Evolutionary conservation across 176 grass and related monocot species (phyloP), one percentile per base, ranked within the genome.

Genomic region (Guadua angustifolia): DNA sequence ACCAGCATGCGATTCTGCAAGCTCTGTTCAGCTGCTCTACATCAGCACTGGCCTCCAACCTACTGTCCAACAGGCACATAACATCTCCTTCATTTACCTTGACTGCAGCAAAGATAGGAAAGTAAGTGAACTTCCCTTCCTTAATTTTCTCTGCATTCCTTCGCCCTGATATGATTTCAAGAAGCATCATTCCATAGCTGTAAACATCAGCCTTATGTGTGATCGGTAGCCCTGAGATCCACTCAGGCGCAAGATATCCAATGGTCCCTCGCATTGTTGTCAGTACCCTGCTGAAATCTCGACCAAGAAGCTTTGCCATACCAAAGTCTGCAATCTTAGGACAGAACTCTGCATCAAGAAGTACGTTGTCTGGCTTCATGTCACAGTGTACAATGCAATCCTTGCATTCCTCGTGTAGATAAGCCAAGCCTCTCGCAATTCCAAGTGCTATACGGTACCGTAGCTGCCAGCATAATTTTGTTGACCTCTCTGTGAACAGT

Each of bases 321-420:
- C 91, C 91, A 7, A 93, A 93, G 55, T 93, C 91, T 0, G 79
- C 81, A 39, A 90, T 79, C 77, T 93, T 90, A 1, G 91, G 81
- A 15, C 73, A 50, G 59, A 93, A 81, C 38, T 85, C 32, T 0
- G 24, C 71, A 79, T 93, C 85, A 4, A 93, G 71, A 10, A 93
- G 77, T 71, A 93, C 77, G 73, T 93, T 93, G 40, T 93, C 88
- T 0, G 91, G 91, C 40, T 93, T 93, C 7, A 93, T 90, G 4
- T 93, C 91, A 15, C 84, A 93, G 50, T 90, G 91, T 44, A 93
- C 49, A 69, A 85, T 81, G 33, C 84, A 80, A 7, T 88, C 86
- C 4, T 39, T 51, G 73, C 86, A 88, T 32, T 69, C 69, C 61
- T 91, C 74, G 7, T 91, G 85, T 4, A 88, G 86, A 76, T 88